Conservation (phyloP, 768 basidiomycete genomes). For the Xerocomellus intermedius region DNA sequence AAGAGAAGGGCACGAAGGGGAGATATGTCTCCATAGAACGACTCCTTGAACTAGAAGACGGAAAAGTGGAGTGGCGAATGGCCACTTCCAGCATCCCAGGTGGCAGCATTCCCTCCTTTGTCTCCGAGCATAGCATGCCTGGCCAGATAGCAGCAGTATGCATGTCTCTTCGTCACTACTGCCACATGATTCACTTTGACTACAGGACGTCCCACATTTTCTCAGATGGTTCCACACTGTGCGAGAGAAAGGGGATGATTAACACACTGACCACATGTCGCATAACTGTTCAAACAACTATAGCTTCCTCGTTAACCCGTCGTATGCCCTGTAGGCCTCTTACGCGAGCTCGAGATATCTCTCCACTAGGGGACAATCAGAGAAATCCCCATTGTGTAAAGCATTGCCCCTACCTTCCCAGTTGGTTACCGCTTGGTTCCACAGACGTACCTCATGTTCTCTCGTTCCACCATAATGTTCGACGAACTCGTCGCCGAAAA, state of each 20-base stretch:
- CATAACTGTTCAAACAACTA: neutral
- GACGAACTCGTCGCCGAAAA: slow-evolving; percentile 87
- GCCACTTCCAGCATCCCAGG: slow-evolving; percentile 73
- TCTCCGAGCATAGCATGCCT: slow-evolving; percentile 60
- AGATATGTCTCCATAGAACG: slow-evolving; percentile 72
- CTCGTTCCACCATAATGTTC: slow-evolving; percentile 97
- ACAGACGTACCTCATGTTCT: slow-evolving; percentile 81
- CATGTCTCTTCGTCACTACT: neutral
- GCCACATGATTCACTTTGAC: slow-evolving; percentile 1
- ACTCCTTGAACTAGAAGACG: slow-evolving; percentile 58
- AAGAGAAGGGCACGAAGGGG: slow-evolving; percentile 63
- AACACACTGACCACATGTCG: neutral
- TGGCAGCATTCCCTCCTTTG: slow-evolving; percentile 63
- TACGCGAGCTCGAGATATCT: slow-evolving; percentile 83
- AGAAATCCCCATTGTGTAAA: neutral
- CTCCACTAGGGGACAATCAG: slow-evolving; percentile 53
- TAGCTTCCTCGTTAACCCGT: neutral
- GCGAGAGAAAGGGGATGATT: slow-evolving; percentile 15
- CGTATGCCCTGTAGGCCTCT: neutral
- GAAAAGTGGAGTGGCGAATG: slow-evolving; percentile 76
- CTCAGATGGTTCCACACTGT: slow-evolving; percentile 58
- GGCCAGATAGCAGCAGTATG: slow-evolving; percentile 61
- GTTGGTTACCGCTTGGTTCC: slow-evolving; percentile 87
- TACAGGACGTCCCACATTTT: slow-evolving; percentile 72
- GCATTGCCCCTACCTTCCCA: slow-evolving; percentile 76